These are phyloP conservation scores for Elongisporangium senticosum DNA, from an alignment of 352 stramenopile genomes.

Conservation along the genomic window DNA sequence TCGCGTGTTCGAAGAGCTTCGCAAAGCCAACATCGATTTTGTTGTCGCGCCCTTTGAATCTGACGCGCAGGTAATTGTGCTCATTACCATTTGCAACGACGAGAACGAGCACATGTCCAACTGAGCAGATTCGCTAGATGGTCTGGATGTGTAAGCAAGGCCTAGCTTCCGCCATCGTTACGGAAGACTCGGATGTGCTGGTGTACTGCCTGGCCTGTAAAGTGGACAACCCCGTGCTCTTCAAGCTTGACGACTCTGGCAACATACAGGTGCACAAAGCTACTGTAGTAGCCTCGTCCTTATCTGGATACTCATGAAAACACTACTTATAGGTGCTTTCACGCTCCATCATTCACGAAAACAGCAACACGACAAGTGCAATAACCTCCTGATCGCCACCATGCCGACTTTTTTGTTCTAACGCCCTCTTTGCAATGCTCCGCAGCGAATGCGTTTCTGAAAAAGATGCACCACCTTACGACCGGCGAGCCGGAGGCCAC, in stretches of 20 bases:
- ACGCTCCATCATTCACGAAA: constrained; percentile 42
- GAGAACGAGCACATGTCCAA: neutral
- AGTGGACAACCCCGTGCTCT: constrained; percentile 47
- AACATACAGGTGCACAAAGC: constrained; percentile 31
- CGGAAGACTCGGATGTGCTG: constrained; percentile 76
- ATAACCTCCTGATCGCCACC: neutral
- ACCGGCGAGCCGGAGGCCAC: constrained; percentile 49
- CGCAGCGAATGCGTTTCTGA: constrained; percentile 47
- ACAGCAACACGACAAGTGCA: constrained; percentile 31
- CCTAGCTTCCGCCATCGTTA: constrained; percentile 58
- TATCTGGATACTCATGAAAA: neutral
- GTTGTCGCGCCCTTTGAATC: constrained; percentile 75
- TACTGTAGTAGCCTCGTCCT: neutral
- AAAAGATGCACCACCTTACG: constrained; percentile 56
- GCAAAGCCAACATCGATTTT: constrained; percentile 35
- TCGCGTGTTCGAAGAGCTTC: constrained; percentile 53
- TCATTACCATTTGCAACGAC: neutral
- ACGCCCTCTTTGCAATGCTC: neutral
- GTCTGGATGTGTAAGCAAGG: constrained; percentile 74
- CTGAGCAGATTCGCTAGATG: constrained; percentile 27
- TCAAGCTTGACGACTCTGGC: constrained; percentile 67
- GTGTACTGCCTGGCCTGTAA: constrained; percentile 63
- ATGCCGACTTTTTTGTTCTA: neutral
- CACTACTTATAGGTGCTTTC: neutral
- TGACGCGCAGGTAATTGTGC: constrained; percentile 38